Conservation (phyloP, 2,329 filamentous ascomycete species). For the Aspergillus uvarum region DNA sequence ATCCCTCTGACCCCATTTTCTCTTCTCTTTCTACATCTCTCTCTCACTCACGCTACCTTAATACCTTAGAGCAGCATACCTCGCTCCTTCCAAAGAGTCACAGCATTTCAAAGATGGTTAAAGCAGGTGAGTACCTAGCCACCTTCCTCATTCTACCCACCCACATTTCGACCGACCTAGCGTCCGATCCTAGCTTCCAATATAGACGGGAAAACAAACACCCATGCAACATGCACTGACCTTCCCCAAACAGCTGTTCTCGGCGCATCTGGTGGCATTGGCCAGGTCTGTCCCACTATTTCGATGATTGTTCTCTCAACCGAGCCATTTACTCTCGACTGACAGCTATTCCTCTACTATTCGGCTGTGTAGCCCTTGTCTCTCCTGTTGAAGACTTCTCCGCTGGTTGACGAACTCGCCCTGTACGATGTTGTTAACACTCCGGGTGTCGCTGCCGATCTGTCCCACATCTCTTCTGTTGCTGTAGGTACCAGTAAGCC, state of each 20-base stretch:
- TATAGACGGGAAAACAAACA: background rate
- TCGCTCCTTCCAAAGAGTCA: constrained; percentile 10
- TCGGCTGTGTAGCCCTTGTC: constrained; percentile 73
- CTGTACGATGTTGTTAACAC: constrained; percentile 99
- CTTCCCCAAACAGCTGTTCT: constrained; percentile 63
- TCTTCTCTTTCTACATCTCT: background rate
- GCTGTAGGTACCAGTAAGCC: constrained; percentile 60
- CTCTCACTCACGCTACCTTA: constrained; percentile 2
- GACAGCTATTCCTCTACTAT: background rate
- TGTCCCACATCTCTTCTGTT: constrained; percentile 92
- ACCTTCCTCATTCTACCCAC: background rate
- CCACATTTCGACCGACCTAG: background rate
- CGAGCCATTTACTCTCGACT: background rate
- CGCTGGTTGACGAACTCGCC: constrained; percentile 84
- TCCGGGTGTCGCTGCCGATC: constrained; percentile 89
- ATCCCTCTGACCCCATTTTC: constrained; percentile 8
- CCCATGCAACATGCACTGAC: constrained; percentile 18
- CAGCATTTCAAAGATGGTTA: constrained; percentile 46
- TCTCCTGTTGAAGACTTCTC: constrained; percentile 87
- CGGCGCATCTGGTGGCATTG: constrained; percentile 97
- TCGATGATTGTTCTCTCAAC: constrained; percentile 3
- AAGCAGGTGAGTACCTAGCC: constrained; percentile 40
- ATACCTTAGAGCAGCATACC: background rate
- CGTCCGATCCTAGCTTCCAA: background rate
- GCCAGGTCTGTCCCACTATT: constrained; percentile 68